These are phyloP conservation scores for Chaetomium olivaceum DNA, from an alignment of 2,329 filamentous ascomycete species.

Conservation along the genomic window DNA sequence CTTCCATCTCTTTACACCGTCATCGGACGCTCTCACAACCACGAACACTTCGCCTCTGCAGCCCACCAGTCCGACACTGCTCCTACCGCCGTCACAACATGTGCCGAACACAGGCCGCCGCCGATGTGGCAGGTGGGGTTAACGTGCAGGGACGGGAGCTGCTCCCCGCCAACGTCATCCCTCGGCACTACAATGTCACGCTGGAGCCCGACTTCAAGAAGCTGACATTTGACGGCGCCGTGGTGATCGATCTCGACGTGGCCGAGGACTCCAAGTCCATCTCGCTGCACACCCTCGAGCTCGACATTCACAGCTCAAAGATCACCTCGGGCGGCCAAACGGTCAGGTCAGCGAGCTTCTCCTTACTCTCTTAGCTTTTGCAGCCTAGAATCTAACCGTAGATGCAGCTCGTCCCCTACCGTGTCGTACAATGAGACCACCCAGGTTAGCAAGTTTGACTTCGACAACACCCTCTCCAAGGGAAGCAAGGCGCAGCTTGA, in stretches of 20 bases:
- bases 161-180: slow-evolving; percentile 87
- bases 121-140: slow-evolving; percentile 41
- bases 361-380: slow-evolving; percentile 17
- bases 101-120: slow-evolving; percentile 55
- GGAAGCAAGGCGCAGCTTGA: slow-evolving; percentile 77
- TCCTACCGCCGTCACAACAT: slow-evolving; percentile 73
- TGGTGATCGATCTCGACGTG: slow-evolving; percentile 84
- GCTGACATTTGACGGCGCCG: slow-evolving; percentile 82
- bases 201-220: slow-evolving; percentile 88
- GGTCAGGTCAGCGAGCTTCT: slow-evolving; percentile 41
- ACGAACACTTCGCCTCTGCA: slow-evolving; percentile 22
- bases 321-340: slow-evolving; percentile 61
- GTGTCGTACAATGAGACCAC: slow-evolving; percentile 74
- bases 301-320: slow-evolving; percentile 76
- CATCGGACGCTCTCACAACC: slow-evolving; percentile 23
- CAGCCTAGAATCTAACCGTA: slow-evolving; percentile 21
- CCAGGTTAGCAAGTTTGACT: slow-evolving; percentile 79
- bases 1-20: slow-evolving; percentile 14
- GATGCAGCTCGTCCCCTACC: slow-evolving; percentile 62
- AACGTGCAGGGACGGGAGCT: slow-evolving; percentile 67
- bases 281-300: slow-evolving; percentile 82
- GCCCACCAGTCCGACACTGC: slow-evolving; percentile 56
- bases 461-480: slow-evolving; percentile 70
- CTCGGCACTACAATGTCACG: slow-evolving; percentile 87
- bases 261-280: slow-evolving; percentile 81